phyloP scores from a whole-genome alignment of 2,329 filamentous ascomycete species.

The Phyllachora maydis region DNA sequence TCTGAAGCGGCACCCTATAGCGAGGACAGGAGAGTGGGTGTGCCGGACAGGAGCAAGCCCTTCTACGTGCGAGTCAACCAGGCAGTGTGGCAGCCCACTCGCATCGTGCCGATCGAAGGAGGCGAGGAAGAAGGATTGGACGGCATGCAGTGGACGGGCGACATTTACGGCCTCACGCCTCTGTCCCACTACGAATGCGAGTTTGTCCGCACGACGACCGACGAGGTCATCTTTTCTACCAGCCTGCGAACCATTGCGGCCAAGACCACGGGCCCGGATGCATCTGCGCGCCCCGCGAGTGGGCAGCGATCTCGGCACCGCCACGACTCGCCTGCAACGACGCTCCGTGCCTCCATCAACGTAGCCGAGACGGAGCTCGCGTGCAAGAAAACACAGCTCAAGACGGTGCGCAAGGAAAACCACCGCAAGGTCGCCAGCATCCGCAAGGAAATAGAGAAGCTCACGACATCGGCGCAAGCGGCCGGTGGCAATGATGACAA shows the following conservation, averaged over 20 bases:
- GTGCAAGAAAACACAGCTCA: constrained; percentile 48
- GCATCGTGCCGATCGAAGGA: constrained; percentile 33
- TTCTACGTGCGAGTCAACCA: constrained; percentile 67
- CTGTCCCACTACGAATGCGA: constrained; percentile 62
- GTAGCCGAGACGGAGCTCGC: constrained; percentile 49
- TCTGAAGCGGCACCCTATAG: constrained; percentile 16
- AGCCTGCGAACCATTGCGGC: constrained; percentile 46
- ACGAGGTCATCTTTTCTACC: constrained; percentile 47
- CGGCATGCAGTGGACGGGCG: constrained; percentile 46
- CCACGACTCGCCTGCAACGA: constrained; percentile 58
- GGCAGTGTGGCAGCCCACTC: constrained; percentile 58
- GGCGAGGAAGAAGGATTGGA: constrained; percentile 13
- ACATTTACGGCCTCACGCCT: constrained; percentile 48
- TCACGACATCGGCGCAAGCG: constrained; percentile 44
- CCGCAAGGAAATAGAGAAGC: constrained; percentile 53
- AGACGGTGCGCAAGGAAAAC: constrained; percentile 54
- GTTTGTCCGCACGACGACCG: constrained; percentile 48
- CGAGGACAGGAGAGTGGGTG: no score
- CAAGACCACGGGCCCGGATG: constrained; percentile 18
- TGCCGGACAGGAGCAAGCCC: constrained; percentile 42
- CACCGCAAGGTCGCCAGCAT: constrained; percentile 45
- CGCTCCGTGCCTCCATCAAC: constrained; percentile 55
- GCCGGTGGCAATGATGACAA: constrained; percentile 58
- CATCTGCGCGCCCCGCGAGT: constrained; percentile 14
- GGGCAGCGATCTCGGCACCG: constrained; percentile 38